A percentile compares a stretch with the other conserved stretches of the same genome.
Conservation (phyloP, 2,329 filamentous ascomycete genomes). For the Microsporum audouinii region DNA sequence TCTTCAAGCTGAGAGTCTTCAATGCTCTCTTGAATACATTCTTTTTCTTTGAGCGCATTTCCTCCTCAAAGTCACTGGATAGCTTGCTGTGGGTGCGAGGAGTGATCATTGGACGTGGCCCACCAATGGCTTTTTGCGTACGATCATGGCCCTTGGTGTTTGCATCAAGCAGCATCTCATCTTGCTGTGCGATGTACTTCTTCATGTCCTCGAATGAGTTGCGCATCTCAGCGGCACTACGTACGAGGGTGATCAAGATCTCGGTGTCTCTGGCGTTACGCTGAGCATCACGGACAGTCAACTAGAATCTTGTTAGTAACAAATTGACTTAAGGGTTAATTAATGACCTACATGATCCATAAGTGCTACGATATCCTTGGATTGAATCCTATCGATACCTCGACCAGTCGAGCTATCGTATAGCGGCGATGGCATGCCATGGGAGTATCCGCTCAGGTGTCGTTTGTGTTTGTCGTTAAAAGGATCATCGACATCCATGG, state of each 20-base stretch:
- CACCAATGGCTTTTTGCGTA: conserved; percentile 70
- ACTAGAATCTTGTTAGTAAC: conserved; percentile 36
- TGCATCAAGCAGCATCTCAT: conserved; percentile 75
- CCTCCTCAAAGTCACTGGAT: conserved; percentile 43
- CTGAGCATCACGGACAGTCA: conserved; percentile 93
- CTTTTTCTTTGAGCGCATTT: conserved; percentile 64
- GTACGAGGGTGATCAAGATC: conserved; percentile 85
- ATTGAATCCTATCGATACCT: conserved; percentile 84
- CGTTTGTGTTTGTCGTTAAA: conserved; percentile 51
- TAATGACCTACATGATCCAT: conserved; percentile 73
- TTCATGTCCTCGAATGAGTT: conserved; percentile 94
- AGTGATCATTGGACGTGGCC: conserved; percentile 70
- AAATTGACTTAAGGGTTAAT: conserved; percentile 14
- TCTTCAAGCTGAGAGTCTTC: conserved; percentile 78
- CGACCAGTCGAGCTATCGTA: conserved; percentile 82
- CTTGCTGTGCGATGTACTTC: conserved; percentile 78
- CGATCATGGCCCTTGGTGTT: conserved; percentile 82
- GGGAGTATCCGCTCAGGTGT: conserved; percentile 77
- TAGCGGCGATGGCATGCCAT: conserved; percentile 77
- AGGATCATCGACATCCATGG: conserved; percentile 46
- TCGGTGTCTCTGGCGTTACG: conserved; percentile 93
- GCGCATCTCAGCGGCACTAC: conserved; percentile 91
- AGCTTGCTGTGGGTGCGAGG: conserved; percentile 46
- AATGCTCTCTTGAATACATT: conserved; percentile 92
- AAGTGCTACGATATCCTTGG: conserved; percentile 87